Conservation (phyloP, 306 rosid genomes). For the Sicyos baderoa region DNA sequence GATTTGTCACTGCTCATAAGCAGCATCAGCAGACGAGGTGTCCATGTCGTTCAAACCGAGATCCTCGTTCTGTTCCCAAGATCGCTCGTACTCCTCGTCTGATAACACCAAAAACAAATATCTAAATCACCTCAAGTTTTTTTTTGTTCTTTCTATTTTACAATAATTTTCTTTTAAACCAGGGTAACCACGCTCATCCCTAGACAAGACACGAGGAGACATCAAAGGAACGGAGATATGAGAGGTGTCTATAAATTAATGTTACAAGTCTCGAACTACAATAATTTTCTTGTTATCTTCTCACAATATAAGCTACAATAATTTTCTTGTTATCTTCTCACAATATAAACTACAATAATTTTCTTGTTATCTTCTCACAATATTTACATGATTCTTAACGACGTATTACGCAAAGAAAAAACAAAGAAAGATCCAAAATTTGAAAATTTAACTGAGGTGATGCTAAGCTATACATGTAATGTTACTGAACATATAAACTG, state of each 20-base stretch:
- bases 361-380: neutral
- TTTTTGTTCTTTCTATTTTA: neutral
- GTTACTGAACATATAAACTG: neutral
- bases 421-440: neutral
- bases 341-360: neutral
- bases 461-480: neutral
- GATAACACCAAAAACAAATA: conserved; percentile 12
- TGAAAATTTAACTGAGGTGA: neutral
- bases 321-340: too few species aligned
- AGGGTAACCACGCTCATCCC: too few species aligned
- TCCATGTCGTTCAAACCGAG: conserved; percentile 91
- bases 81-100: conserved; percentile 85
- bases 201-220: too few species aligned
- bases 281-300: neutral
- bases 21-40: conserved; percentile 77
- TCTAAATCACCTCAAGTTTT: neutral
- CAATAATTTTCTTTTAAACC: too few species aligned
- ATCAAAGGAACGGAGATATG: too few species aligned
- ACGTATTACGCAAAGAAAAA: too few species aligned
- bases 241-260: too few species aligned
- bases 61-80: conserved; percentile 96
- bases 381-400: too few species aligned
- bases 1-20: conserved; percentile 46
- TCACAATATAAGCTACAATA: too few species aligned
- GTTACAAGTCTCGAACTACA: too few species aligned